These are phyloP conservation scores for Physcia stellaris DNA, from an alignment of 495 filamentous ascomycete genomes.

Conservation along the genomic window DNA sequence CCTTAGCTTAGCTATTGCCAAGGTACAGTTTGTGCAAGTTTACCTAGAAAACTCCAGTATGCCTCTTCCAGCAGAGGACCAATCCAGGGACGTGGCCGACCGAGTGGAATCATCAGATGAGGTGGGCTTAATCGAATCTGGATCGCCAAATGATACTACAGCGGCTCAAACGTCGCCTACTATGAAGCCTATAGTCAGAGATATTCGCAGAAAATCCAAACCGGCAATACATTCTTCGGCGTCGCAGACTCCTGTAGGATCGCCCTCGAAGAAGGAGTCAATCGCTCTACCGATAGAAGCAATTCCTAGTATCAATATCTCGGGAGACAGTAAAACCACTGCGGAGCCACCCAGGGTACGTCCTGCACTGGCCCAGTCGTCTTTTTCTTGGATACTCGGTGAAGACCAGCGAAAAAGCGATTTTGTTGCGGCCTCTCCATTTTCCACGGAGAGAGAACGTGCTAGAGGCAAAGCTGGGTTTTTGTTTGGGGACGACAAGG, in stretches of 20 bases:
- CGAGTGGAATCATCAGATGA: not conserved
- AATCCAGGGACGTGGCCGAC: not conserved
- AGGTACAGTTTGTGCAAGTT: slow-evolving; percentile 64
- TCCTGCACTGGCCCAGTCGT: slow-evolving; percentile 65
- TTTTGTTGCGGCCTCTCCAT: slow-evolving; percentile 36
- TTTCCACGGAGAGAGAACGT: slow-evolving; percentile 31
- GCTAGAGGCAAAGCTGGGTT: slow-evolving; percentile 20
- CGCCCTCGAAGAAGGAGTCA: not conserved
- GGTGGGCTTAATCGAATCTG: not conserved
- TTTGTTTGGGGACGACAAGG: slow-evolving; percentile 24
- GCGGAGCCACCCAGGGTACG: slow-evolving; percentile 21
- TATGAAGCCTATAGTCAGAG: not conserved
- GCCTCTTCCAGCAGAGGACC: slow-evolving; percentile 35
- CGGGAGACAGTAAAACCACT: not conserved
- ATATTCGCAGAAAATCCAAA: too few species aligned
- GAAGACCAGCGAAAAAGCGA: slow-evolving; percentile 33
- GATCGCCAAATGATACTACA: not conserved
- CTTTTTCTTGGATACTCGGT: slow-evolving; percentile 93
- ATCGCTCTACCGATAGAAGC: not conserved
- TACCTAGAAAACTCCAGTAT: slow-evolving; percentile 56
- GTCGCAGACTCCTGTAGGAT: too few species aligned
- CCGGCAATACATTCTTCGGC: not conserved
- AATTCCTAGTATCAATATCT: not conserved
- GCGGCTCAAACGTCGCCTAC: not conserved
- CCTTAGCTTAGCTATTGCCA: slow-evolving; percentile 53